Evolutionary conservation across 2,329 filamentous ascomycete genomes (phyloP).

Genomic region (Simplicillium aogashimaense): DNA sequence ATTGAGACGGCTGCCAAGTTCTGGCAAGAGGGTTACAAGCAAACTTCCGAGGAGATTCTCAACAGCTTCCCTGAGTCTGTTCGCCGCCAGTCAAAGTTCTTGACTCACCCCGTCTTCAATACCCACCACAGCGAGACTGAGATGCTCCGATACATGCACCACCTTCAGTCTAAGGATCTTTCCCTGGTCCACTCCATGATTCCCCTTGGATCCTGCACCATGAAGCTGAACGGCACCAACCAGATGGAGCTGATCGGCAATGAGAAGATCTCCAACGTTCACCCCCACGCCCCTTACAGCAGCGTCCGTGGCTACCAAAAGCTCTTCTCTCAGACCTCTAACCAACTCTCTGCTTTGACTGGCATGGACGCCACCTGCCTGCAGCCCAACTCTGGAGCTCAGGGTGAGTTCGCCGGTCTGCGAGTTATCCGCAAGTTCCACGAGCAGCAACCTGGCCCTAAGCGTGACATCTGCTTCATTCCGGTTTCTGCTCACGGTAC

Average conservation of each 20-base stretch:
- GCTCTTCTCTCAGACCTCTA: conserved; percentile 63
- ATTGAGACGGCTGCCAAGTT: conserved; percentile 26
- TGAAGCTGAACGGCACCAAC: conserved; percentile 92
- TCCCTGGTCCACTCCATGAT: conserved; percentile 97
- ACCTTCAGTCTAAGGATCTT: conserved; percentile 87
- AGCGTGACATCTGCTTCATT: conserved; percentile 87
- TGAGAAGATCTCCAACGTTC: conserved; percentile 65
- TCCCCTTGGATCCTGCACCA: conserved; percentile 90
- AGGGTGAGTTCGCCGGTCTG: conserved; percentile 89
- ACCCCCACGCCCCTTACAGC: conserved; percentile 64
- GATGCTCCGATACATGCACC: conserved; percentile 84
- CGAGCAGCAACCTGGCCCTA: conserved; percentile 55
- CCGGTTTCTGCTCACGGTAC: conserved; percentile 93
- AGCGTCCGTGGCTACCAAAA: conserved; percentile 58
- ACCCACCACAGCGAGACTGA: conserved; percentile 91
- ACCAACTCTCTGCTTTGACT: conserved; percentile 72
- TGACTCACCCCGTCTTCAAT: conserved; percentile 93
- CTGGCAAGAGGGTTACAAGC: conserved; percentile 24
- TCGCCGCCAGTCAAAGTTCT: conserved; percentile 61
- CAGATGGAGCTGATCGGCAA: conserved; percentile 85
- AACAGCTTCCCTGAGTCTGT: conserved; percentile 45
- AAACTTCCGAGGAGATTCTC: conserved; percentile 23
- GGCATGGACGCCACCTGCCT: conserved; percentile 84
- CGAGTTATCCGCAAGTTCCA: conserved; percentile 81
- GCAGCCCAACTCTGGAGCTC: conserved; percentile 91